A percentile compares a stretch with the other conserved stretches of the same genome.
phyloP scores from a whole-genome alignment of 75 land plant species.

The Isoetes taiwanensis region DNA sequence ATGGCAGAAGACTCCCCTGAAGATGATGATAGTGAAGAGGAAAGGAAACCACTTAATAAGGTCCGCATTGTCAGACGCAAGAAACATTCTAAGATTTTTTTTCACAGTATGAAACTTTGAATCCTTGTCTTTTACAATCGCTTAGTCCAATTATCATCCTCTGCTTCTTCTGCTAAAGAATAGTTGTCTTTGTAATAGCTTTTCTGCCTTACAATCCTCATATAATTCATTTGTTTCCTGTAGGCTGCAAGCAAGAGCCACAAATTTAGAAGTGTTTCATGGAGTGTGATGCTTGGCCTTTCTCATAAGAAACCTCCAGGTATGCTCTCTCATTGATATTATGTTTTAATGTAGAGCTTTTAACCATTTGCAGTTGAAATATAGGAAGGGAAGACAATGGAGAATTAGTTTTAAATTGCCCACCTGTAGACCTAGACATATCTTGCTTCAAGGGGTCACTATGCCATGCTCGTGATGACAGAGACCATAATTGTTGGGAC shows the following conservation, averaged over 20 bases:
- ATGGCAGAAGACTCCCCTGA: constrained; percentile 40
- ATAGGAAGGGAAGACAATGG: constrained; percentile 16
- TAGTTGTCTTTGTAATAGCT: too few relatives aligned
- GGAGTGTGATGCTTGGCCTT: constrained; percentile 6
- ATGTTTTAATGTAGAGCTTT: not conserved
- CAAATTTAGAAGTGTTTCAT: constrained; percentile 6
- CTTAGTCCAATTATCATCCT: too few relatives aligned
- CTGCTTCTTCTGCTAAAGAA: too few relatives aligned
- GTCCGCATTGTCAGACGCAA: constrained; percentile 8
- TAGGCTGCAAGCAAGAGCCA: not conserved
- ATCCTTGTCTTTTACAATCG: too few relatives aligned
- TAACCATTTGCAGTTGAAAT: not conserved
- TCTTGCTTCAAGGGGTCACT: constrained; percentile 44
- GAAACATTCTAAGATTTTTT: constrained; percentile 1
- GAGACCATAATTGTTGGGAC: constrained; percentile 7
- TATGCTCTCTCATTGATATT: not conserved
- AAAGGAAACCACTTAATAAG: constrained; percentile 6
- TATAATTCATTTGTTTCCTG: not conserved
- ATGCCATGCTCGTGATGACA: constrained; percentile 29
- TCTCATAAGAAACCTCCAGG: constrained; percentile 1
- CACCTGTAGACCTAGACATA: constrained; percentile 32
- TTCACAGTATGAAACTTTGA: too few relatives aligned
- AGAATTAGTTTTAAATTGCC: constrained; percentile 22
- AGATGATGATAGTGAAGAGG: constrained; percentile 6
- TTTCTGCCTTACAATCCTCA: too few relatives aligned